These are phyloP conservation scores for Fragilariopsis cylindrus DNA, from an alignment of 108 stramenopile species.

Conservation along the genomic window DNA sequence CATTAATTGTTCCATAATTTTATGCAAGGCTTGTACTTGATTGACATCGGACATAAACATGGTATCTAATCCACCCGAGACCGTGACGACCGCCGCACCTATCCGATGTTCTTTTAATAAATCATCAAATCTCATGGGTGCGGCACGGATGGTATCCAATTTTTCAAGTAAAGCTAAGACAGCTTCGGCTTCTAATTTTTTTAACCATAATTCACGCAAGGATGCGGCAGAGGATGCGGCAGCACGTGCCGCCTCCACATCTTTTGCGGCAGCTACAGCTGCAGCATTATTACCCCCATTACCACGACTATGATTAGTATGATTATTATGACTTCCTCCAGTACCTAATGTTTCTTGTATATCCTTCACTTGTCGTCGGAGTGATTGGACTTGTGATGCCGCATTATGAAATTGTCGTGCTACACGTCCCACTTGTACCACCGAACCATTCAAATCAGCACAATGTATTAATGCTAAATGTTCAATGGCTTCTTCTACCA, in stretches of 20 bases:
- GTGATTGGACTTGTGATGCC: slow-evolving; percentile 54
- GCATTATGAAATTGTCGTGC: slow-evolving; percentile 82
- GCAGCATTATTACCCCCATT: background rate
- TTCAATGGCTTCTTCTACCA: slow-evolving; percentile 85
- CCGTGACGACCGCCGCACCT: slow-evolving; percentile 66
- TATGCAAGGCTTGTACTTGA: slow-evolving; percentile 67
- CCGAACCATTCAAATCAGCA: slow-evolving; percentile 81
- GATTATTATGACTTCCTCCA: background rate
- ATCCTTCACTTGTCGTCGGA: slow-evolving; percentile 79
- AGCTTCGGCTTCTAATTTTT: slow-evolving; percentile 86
- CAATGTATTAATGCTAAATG: slow-evolving; percentile 79
- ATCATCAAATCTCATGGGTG: slow-evolving; percentile 72
- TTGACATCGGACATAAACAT: slow-evolving; percentile 80
- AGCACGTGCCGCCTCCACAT: slow-evolving; percentile 18
- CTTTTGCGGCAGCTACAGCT: slow-evolving; percentile 10
- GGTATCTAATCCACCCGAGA: slow-evolving; percentile 65
- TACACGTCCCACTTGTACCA: slow-evolving; percentile 78
- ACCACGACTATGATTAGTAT: background rate
- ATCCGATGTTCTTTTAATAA: slow-evolving; percentile 55
- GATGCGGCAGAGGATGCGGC: slow-evolving; percentile 54
- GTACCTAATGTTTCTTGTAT: slow-evolving; percentile 74
- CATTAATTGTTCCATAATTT: slow-evolving; percentile 85
- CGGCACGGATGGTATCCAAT: slow-evolving; percentile 81
- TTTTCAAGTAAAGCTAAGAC: slow-evolving; percentile 69
- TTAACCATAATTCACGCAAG: slow-evolving; percentile 86